Evolutionary conservation across 352 stramenopile species (phyloP).

Genomic region (Lagenidium giganteum): DNA sequence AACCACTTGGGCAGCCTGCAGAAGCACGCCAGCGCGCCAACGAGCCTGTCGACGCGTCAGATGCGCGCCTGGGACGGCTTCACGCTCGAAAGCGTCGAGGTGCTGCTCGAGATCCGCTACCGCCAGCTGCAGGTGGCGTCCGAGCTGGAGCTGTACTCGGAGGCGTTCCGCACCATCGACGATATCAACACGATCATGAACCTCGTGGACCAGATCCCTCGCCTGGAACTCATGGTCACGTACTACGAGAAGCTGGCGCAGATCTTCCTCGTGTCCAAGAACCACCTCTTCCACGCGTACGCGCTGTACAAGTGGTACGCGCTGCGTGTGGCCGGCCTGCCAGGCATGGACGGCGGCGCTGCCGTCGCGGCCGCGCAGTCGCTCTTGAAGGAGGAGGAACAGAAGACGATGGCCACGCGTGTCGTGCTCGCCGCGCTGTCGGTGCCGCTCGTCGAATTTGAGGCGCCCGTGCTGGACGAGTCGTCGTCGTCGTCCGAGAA

Average conservation of each 20-base stretch:
- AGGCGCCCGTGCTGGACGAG: conserved; percentile 49
- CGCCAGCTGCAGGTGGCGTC: conserved; percentile 95
- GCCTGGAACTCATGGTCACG: conserved; percentile 93
- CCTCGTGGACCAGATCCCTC: conserved; percentile 82
- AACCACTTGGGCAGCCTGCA: conserved; percentile 95
- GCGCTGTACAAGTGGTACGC: conserved; percentile 96
- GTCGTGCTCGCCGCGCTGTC: conserved; percentile 93
- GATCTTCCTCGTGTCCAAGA: conserved; percentile 97
- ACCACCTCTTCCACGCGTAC: conserved; percentile 97
- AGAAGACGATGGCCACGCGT: conserved; percentile 81
- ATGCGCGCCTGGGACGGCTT: conserved; percentile 97
- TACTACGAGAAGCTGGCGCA: conserved; percentile 98
- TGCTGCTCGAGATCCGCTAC: conserved; percentile 96
- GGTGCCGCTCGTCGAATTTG: conserved; percentile 85
- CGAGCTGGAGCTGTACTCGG: conserved; percentile 94
- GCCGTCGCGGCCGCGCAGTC: conserved; percentile 31
- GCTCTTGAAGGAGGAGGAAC: conserved; percentile 72
- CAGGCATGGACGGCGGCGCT: conserved; percentile 35
- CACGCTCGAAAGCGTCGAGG: conserved; percentile 92
- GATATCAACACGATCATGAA: conserved; percentile 99
- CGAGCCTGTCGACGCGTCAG: conserved; percentile 68
- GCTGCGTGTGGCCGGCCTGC: conserved; percentile 87
- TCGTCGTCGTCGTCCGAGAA: conserved; percentile 58
- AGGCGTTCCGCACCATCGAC: conserved; percentile 98
- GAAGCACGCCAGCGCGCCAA: conserved; percentile 83